A percentile compares a stretch with the other conserved stretches of the same genome.
These are phyloP conservation scores for Myxozyma mucilagina DNA, from an alignment of 805 yeast species.

Conservation along the genomic window DNA sequence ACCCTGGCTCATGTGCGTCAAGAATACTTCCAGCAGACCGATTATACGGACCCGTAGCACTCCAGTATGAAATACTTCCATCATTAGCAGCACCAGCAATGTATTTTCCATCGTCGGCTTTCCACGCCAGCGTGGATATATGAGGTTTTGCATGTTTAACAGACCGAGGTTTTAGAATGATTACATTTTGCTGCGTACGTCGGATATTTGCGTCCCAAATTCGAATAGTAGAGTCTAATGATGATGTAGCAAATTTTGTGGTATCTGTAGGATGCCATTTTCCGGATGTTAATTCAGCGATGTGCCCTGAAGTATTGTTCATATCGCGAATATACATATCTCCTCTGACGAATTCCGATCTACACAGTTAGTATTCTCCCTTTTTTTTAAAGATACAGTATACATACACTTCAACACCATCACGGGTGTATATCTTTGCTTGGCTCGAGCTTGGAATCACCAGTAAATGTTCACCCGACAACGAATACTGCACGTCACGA, in stretches of 20 bases:
- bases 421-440: constrained; percentile 36
- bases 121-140: constrained; percentile 28
- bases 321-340: constrained; percentile 43
- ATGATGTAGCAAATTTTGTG: constrained; percentile 36
- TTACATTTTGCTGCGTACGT: constrained; percentile 36
- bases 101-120: constrained; percentile 28
- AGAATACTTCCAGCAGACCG: constrained; percentile 33
- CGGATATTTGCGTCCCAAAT: constrained; percentile 40
- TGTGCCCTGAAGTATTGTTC: constrained; percentile 43
- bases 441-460: constrained; percentile 33
- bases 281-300: constrained; percentile 38
- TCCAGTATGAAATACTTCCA: constrained; percentile 37
- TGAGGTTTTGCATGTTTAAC: constrained; percentile 26
- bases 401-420: constrained; percentile 34
- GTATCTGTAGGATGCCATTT: constrained; percentile 37
- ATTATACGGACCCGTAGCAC: constrained; percentile 34
- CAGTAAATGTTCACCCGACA: constrained; percentile 33
- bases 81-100: constrained; percentile 31
- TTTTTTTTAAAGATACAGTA: not conserved
- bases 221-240: constrained; percentile 41
- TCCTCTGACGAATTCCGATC: constrained; percentile 38
- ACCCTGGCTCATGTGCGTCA: constrained; percentile 33
- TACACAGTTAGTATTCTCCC: constrained; percentile 1
- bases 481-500: constrained; percentile 31
- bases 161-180: constrained; percentile 34